Evolutionary conservation across 2,329 filamentous ascomycete genomes (phyloP), one percentile per base, ranked within the genome.

Genomic region (Thelonectria discophora): DNA sequence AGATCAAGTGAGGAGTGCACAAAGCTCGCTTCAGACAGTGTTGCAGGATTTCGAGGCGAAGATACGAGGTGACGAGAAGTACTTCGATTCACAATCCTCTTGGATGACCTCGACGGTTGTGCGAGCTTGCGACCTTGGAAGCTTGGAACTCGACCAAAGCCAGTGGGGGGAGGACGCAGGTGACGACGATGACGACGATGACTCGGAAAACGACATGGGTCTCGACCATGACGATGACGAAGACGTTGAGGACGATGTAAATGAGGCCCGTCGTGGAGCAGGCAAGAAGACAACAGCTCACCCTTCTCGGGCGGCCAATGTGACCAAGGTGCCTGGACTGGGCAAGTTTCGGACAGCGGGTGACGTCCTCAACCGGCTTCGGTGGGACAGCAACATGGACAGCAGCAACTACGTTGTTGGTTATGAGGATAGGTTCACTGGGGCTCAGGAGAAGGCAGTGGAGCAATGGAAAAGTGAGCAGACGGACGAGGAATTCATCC

Each of bases 401-500:
- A 78, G 79, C 48, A 74, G 73, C 18, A 82, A 88, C 63, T 87
- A 82, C 65, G 64, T 88, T 5, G 79, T 89, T 50, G 86, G 86
- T 1, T 89, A 89, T 66, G 82, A 86, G 67, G 87, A 89, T 71
- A 79, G 87, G 15, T 88, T 89, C 68, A 62, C 79, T 4, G 86
- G 85, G 1, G 77, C 80, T 2, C 80, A 78, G 65, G 86, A 89
- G 73, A 83, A 82, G 64, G 71, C 79, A 2, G 73, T 88, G 5
- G 82, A 81, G 53, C 75, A 79, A 30, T 89, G 87, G 87, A 87
- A 85, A 76, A 79, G 77, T 15, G 86, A 88, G 68, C 82, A 85
- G 73, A 88, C 86, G 32, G 83, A 89, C 65, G 86, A 89, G 61
- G 87, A 89, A 73, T 90, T 88, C 68, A 88, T 90, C 57, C 87